phyloP scores from a whole-genome alignment of 495 filamentous ascomycete genomes.

The Acidiella bohemica region DNA sequence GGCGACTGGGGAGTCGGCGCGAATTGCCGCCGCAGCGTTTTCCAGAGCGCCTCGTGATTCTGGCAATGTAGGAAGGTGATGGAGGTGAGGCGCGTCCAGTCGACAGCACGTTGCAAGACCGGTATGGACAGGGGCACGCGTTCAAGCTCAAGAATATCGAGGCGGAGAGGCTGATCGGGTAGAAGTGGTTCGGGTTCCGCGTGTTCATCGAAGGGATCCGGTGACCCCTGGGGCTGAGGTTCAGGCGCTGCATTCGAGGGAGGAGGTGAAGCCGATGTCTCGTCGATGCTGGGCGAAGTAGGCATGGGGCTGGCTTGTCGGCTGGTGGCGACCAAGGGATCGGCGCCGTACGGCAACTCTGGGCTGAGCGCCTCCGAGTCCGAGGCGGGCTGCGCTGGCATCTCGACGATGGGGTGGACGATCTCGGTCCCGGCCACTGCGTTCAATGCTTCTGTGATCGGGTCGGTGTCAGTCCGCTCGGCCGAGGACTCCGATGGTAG shows the following conservation, averaged over 20 bases:
- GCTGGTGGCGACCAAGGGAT: constrained; percentile 2
- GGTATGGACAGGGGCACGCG: constrained; percentile 60
- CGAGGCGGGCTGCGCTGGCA: not conserved
- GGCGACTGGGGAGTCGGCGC: constrained; percentile 36
- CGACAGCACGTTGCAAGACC: constrained; percentile 55
- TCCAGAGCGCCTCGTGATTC: constrained; percentile 71
- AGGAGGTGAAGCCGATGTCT: too few relatives aligned
- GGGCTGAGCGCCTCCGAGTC: not conserved
- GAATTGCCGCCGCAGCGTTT: constrained; percentile 57
- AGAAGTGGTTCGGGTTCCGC: not conserved
- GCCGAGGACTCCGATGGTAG: not conserved
- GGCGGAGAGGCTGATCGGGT: constrained; percentile 32
- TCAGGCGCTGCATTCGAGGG: too few relatives aligned
- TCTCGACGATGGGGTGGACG: not conserved
- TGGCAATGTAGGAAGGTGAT: constrained; percentile 72
- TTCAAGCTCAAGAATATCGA: constrained; percentile 72
- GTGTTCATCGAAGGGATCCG: constrained; percentile 9
- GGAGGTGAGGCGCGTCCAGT: constrained; percentile 65
- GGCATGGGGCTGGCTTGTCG: not conserved
- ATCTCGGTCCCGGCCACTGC: not conserved
- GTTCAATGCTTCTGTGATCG: not conserved
- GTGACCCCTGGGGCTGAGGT: too few relatives aligned
- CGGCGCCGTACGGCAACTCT: not conserved
- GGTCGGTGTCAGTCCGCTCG: not conserved
- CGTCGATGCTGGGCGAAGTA: not conserved